Base-by-base conservation (phyloP, 2,329 filamentous ascomycete genomes). In the Periglandula ipomoeae region DNA sequence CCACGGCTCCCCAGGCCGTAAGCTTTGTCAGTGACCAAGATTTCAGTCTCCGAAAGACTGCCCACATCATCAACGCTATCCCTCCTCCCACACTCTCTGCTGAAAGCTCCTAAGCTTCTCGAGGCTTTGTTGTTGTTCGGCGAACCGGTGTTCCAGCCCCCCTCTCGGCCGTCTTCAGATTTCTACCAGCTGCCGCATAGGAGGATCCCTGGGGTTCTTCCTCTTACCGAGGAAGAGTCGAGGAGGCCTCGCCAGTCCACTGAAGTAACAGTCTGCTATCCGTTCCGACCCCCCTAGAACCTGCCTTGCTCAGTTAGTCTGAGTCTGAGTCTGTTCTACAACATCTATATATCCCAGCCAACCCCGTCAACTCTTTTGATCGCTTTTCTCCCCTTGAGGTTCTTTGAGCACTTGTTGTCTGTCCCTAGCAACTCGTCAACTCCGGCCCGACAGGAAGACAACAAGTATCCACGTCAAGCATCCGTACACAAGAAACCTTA, bases 161-260 rank as follows among this genome's bases (percentile, higher is more conserved):
- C 73, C 54, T 61, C 73, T 59, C 65, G 69, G 69, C 78, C 76
- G 69, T 78, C 73, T 67, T 72, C 78, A 69, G 71, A 78, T 72
- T 72, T 73, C 70, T 72, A 75, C 80, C 86, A 95, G 88, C 91
- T 97, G 93, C 93, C 93, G 93, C 91, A 98, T 98, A 97, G 89
- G 87, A 94, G 86, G 84, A 81, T 81, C 84, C 84, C 82, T 81
- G 80, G 84, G 87, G 86, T 90, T 95, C 91, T 97, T 97, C 91
- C 90, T 95, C 91, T 93, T 76, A 76, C 75, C 72, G 91, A 90
- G 93, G 93, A 91, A 94, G 93, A 93, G 89, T 95, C 89, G 87
- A 89, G 86, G 85, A 91, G 89, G 85, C 88, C 87, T 89, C 86
- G 89, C 85, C 87, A 87, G 82, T 83, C 84, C 79, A 84, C 78